Base-by-base conservation (phyloP, 495 filamentous ascomycete genomes). In the Penicillium cosmopolitanum region DNA sequence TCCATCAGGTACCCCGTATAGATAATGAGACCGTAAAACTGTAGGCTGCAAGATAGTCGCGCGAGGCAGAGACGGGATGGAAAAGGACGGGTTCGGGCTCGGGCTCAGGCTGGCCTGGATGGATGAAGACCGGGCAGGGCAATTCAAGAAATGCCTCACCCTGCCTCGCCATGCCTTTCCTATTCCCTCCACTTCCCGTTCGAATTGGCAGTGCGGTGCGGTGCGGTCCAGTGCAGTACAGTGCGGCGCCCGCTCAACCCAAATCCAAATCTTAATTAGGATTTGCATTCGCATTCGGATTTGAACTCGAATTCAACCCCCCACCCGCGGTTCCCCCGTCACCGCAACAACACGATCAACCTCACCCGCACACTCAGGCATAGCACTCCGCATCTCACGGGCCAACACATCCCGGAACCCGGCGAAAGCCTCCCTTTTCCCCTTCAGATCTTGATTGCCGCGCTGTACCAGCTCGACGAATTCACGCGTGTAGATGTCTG, bases 401-500 rank as follows among this genome's bases (percentile, higher is more conserved):
- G 88, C 95, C 35, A 98, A 73, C 21, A 93, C 83, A 74, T 98
- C 91, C 51, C 91, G 77, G 69, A 99, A 96, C 16, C 71, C 68
- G 5, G 79, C 78, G 76, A 96, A 97, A 16, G 92, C 96, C 75
- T 86, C 82, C 70, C 82, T 83, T 80, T 92, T 93, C 19, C 95
- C 95, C 66, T 89, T 89, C 66, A 94, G 75, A 57, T 88, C 81
- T 77, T 96, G 93, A 70, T 98, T 98, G 34, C 84, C 80, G 61
- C 87, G 82, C 71, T 94, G 85, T 21, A 92, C 90, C 18, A 91
- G 79, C 85, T 98, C 96, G 48, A 98, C 92, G 67, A 97, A 96
- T 77, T 98, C 93, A 38, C 95, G 84, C 53, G 94, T 98, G 80
- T 97, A 99, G 75, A 99, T 96, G 71, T 98, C 94, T 13, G 95